Evolutionary conservation across 441 rosid genomes (phyloP), one percentile per base, ranked within the genome.

Genomic region (Adansonia rubrostipa): DNA sequence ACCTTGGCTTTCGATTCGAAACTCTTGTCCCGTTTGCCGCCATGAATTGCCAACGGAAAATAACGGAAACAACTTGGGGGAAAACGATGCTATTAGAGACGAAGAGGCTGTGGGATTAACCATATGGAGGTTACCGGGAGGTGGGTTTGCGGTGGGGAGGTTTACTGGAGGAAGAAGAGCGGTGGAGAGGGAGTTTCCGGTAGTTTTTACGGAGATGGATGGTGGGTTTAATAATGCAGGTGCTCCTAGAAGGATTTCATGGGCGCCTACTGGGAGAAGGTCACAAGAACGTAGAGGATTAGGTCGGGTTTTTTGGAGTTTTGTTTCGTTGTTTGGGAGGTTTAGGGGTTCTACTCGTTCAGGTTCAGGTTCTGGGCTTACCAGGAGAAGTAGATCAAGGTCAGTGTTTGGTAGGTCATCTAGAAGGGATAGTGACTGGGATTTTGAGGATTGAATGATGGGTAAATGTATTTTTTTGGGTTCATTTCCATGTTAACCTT

Each of bases 21-120:
- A 90, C 70, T 90, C 94, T 3, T 90, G 94, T 63, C 94, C 94
- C 0, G 89, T 90, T 24, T 90, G 94, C 72, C 86, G 94, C 54
- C 88, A 81, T 72, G 94, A 87, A 80, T 56, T 90, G 73, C 87
- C 92, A 0, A 73, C 83, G 0, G 89, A 89, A 1, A 78, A 68
- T 74, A 79, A n/a, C 17, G 71, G 15, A 50, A 80, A 13, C 7
- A 77, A 40, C 24, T 61, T 82, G 15, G 84, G 75, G 1, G 85
- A 83, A n/a, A 42, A 74, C 1, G 82, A 79, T 28, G 83, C 80
- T 71, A 45, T 71, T 75, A 50, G 79, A 24, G 80, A 77, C 0
- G 85, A 80, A 22, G 90, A 86, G 45, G 62, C 87, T 0, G 82
- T 82, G 44, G 92, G 92, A 9, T 74, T 90, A 66, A 87, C 88